These are phyloP conservation scores for Platanus orientalis DNA, from an alignment of 164 flowering plant genomes.

Conservation along the genomic window DNA sequence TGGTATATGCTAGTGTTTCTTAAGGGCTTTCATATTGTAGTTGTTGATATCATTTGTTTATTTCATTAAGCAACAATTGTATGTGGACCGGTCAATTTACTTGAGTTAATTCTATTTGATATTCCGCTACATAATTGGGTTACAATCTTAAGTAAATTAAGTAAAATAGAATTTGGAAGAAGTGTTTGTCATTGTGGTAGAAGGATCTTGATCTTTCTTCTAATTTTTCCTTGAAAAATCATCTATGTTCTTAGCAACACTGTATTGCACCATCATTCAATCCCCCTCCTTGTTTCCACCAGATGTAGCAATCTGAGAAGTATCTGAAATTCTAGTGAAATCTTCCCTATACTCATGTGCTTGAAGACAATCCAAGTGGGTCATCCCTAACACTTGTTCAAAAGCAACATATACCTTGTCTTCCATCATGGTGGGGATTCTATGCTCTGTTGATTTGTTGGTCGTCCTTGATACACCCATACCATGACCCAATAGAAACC, in stretches of 20 bases:
- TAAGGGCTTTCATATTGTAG: too few species aligned
- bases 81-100: too few species aligned
- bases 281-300: slow-evolving; percentile 48
- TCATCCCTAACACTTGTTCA: slow-evolving; percentile 18
- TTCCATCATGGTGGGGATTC: slow-evolving; percentile 23
- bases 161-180: too few species aligned
- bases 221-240: slow-evolving; percentile 23
- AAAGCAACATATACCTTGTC: slow-evolving; percentile 34
- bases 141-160: too few species aligned
- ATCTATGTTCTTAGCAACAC: slow-evolving; percentile 39
- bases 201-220: slow-evolving; percentile 37
- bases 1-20: too few species aligned
- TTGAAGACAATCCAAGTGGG: slow-evolving; percentile 15
- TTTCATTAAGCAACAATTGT: too few species aligned
- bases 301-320: slow-evolving; percentile 34
- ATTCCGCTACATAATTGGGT: too few species aligned
- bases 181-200: slow-evolving; percentile 28
- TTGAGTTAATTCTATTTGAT: too few species aligned
- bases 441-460: slow-evolving; percentile 17
- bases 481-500: slow-evolving; percentile 66
- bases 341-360: slow-evolving; percentile 28
- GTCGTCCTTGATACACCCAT: slow-evolving; percentile 27
- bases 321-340: slow-evolving; percentile 25
- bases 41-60: too few species aligned
- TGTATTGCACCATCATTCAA: slow-evolving; percentile 40